phyloP scores from a whole-genome alignment of 805 yeast species.

The Scheffersomyces ergatensis region DNA sequence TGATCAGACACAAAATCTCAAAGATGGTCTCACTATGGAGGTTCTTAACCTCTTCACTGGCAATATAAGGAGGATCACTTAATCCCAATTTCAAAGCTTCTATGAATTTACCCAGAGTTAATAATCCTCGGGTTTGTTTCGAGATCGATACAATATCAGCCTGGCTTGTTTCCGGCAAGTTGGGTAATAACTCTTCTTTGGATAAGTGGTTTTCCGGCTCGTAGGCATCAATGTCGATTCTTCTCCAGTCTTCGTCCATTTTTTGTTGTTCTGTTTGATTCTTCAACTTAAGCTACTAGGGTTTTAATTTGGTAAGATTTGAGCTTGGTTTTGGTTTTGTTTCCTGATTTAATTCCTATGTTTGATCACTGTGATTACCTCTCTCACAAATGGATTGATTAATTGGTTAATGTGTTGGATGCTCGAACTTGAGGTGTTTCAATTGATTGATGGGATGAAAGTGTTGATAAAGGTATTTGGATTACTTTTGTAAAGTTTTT shows the following conservation, averaged over 20 bases:
- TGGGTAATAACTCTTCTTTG: slow-evolving; percentile 60
- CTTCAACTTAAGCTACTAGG: not conserved
- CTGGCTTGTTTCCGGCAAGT: slow-evolving; percentile 40
- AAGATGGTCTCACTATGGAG: slow-evolving; percentile 49
- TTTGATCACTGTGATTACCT: too few species aligned
- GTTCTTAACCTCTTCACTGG: slow-evolving; percentile 55
- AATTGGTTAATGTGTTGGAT: too few species aligned
- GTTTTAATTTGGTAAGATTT: too few species aligned
- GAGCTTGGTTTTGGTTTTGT: not conserved
- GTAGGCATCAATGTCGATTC: slow-evolving; percentile 88
- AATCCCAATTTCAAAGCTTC: slow-evolving; percentile 67
- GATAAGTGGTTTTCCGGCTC: slow-evolving; percentile 78
- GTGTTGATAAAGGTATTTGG: too few species aligned
- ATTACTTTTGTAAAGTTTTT: too few species aligned
- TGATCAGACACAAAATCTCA: slow-evolving; percentile 57
- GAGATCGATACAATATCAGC: slow-evolving; percentile 55
- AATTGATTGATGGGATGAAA: too few species aligned
- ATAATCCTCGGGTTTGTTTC: slow-evolving; percentile 55
- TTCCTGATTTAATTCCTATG: not conserved
- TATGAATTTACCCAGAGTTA: slow-evolving; percentile 69
- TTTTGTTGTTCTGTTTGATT: not conserved
- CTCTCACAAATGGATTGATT: too few species aligned
- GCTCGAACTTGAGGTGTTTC: too few species aligned
- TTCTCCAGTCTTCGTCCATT: slow-evolving; percentile 87
- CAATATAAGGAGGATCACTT: slow-evolving; percentile 80